These are phyloP conservation scores for Ambrosia artemisiifolia DNA, from an alignment of 129 eudicot species.

Conservation along the genomic window DNA sequence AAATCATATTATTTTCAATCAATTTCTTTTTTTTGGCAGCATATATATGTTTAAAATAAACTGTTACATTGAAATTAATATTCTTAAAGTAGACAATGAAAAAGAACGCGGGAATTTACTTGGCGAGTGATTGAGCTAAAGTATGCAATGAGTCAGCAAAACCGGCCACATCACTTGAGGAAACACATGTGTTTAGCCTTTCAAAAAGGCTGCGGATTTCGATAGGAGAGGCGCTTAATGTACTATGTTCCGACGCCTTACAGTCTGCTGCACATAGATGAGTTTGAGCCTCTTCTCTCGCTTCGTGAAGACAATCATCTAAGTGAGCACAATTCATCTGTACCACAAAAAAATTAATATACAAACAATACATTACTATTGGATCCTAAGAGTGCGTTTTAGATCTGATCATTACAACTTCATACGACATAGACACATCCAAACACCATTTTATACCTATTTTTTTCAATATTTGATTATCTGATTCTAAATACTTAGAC, in stretches of 20 bases:
- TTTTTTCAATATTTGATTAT: no score
- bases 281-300: conserved; percentile 93
- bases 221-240: conserved; percentile 71
- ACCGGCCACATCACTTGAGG: conserved; percentile 54
- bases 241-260: conserved; percentile 71
- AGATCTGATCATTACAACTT: no score
- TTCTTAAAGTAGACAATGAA: not conserved
- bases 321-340: conserved; percentile 98
- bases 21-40: not conserved
- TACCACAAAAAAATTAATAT: not conserved
- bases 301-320: conserved; percentile 87
- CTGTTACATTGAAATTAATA: not conserved
- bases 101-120: conserved; percentile 32
- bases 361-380: not conserved
- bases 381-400: no score
- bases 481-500: no score
- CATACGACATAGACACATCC: no score
- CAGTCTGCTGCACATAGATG: conserved; percentile 89
- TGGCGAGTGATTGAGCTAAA: conserved; percentile 74
- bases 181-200: conserved; percentile 67
- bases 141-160: conserved; percentile 71
- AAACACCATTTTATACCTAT: no score
- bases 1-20: not conserved
- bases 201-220: conserved; percentile 76
- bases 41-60: not conserved